Conservation (phyloP, 768 basidiomycete species). For the Agaricus sinodeliciosus region DNA sequence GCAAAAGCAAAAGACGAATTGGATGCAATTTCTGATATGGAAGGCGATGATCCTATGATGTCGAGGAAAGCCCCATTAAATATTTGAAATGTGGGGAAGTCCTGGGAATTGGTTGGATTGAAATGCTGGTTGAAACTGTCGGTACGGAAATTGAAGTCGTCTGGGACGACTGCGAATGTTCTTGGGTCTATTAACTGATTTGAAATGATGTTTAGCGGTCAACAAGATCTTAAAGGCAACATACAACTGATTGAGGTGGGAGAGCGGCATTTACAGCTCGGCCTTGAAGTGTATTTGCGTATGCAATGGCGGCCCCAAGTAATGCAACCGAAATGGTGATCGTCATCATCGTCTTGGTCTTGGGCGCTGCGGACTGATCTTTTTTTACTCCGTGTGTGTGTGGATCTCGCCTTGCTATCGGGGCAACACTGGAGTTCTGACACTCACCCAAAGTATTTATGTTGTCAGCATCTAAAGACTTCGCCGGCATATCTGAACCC, state of each 20-base stretch:
- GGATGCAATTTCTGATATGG: slow-evolving; percentile 52
- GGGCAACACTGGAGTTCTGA: background rate
- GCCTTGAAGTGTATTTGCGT: background rate
- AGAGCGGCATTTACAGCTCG: slow-evolving; percentile 1
- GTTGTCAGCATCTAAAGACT: background rate
- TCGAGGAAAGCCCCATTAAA: slow-evolving; percentile 46
- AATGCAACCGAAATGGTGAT: background rate
- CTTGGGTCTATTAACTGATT: slow-evolving; percentile 43
- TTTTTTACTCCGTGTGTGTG: background rate
- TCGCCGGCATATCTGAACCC: background rate
- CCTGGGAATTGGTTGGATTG: slow-evolving; percentile 53
- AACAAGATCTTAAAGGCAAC: slow-evolving; percentile 5
- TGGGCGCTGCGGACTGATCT: background rate
- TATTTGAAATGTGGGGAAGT: slow-evolving; percentile 49
- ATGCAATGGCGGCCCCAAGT: background rate
- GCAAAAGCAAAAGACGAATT: slow-evolving; percentile 64
- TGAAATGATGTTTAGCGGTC: too few species aligned
- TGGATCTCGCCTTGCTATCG: background rate
- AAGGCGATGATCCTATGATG: slow-evolving; percentile 52
- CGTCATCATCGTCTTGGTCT: background rate
- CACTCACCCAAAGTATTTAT: background rate
- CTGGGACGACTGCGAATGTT: slow-evolving; percentile 45
- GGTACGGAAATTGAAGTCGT: slow-evolving; percentile 32
- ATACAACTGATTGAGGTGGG: slow-evolving; percentile 26
- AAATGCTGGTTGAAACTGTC: slow-evolving; percentile 36